Percentiles rank a stretch among this genome's conserved stretches.
Evolutionary conservation across 139 green algal genomes (phyloP).

Genomic region (Coccomyxa sp.): DNA sequence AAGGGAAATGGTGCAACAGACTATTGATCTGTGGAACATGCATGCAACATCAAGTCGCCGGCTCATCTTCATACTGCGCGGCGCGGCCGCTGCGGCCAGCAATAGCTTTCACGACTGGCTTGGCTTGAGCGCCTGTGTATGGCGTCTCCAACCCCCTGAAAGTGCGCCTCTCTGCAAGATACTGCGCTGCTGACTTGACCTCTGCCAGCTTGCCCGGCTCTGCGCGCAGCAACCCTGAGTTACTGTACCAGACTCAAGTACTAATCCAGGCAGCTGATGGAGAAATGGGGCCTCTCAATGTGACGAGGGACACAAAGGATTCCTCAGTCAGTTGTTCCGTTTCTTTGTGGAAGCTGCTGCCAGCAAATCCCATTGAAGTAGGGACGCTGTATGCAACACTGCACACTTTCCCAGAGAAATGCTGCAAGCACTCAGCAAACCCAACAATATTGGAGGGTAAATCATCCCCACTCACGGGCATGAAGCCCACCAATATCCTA

Average conservation of each 20-base stretch:
- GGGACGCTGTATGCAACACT: no score
- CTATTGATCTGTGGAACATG: no score
- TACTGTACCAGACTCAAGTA: neutral
- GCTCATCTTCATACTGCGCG: constrained; percentile 45
- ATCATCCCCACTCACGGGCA: no score
- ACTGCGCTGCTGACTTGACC: constrained; percentile 58
- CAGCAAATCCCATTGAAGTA: neutral
- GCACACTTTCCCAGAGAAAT: no score
- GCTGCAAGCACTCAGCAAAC: no score
- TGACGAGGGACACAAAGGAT: constrained; percentile 13
- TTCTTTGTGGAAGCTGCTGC: neutral
- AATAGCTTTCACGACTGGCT: constrained; percentile 17
- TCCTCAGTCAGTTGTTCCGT: neutral
- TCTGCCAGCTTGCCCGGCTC: constrained; percentile 17
- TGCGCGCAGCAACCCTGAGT: neutral
- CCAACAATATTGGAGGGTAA: no score
- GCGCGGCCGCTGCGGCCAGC: constrained; percentile 43
- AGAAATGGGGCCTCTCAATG: neutral
- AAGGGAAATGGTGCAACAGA: no score
- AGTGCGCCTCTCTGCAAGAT: constrained; percentile 49
- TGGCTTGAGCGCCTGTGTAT: constrained; percentile 31
- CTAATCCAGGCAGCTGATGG: neutral
- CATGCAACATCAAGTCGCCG: neutral
- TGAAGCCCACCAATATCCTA: no score
- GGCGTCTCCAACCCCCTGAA: constrained; percentile 75